Percentiles rank a stretch among this genome's conserved stretches.
Conservation (phyloP, 176 grass and related monocot genomes). For the Raddia distichophylla region DNA sequence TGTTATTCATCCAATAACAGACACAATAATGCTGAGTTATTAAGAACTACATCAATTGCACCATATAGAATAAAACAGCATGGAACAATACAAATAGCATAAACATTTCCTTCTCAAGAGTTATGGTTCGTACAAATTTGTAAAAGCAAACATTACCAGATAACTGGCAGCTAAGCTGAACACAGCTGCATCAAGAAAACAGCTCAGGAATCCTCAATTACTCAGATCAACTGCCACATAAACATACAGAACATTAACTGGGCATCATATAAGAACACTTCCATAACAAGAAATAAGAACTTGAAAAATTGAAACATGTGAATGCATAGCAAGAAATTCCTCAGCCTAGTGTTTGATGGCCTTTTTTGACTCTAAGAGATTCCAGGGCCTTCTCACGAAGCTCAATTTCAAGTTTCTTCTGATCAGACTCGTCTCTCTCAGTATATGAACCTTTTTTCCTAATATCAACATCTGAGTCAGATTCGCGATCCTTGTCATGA, state of each 20-base stretch:
- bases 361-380: slow-evolving; percentile 78
- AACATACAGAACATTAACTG: slow-evolving; percentile 67
- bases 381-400: slow-evolving; percentile 87
- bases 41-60: neutral
- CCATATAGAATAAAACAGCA: neutral
- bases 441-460: slow-evolving; percentile 46
- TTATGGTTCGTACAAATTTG: slow-evolving; percentile 50
- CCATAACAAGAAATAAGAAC: slow-evolving; percentile 50
- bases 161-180: slow-evolving; percentile 66
- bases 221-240: slow-evolving; percentile 69
- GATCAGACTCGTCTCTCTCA: slow-evolving; percentile 57
- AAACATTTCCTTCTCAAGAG: slow-evolving; percentile 42
- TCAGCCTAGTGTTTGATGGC: slow-evolving; percentile 56
- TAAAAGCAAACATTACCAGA: slow-evolving; percentile 68
- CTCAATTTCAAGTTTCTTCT: slow-evolving; percentile 80
- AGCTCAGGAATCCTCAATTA: slow-evolving; percentile 65
- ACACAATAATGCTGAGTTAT: neutral
- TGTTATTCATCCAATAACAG: neutral
- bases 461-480: slow-evolving; percentile 53
- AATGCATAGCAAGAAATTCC: slow-evolving; percentile 42
- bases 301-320: slow-evolving; percentile 44
- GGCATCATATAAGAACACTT: slow-evolving; percentile 56
- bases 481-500: slow-evolving; percentile 46
- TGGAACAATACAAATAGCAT: slow-evolving; percentile 23
- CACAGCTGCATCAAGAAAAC: slow-evolving; percentile 60